Percentiles rank a stretch among this genome's conserved stretches.
phyloP scores from a whole-genome alignment of 148 eudicot genomes.

The Camellia japonica region DNA sequence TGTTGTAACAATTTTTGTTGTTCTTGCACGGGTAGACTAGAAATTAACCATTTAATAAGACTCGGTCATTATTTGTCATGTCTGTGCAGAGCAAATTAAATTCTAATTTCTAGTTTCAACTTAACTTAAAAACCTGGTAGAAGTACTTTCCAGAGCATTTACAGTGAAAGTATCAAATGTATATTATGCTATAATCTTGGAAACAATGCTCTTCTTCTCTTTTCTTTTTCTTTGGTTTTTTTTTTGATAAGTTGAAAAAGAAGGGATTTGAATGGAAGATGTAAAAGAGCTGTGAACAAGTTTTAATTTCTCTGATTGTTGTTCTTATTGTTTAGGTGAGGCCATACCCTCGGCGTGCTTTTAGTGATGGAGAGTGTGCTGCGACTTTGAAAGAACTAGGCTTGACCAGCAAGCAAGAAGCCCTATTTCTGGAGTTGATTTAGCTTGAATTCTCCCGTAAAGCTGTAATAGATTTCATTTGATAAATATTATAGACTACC shows the following conservation, averaged over 20 bases:
- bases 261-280: not conserved
- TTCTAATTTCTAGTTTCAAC: too few species aligned
- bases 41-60: not conserved
- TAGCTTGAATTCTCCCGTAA: conserved; percentile 17
- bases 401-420: conserved; percentile 87
- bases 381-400: conserved; percentile 68
- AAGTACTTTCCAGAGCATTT: not conserved
- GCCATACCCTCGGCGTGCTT: conserved; percentile 83
- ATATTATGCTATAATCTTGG: not conserved
- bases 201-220: not conserved
- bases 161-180: not conserved
- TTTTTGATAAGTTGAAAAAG: too few species aligned
- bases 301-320: not conserved
- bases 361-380: conserved; percentile 62
- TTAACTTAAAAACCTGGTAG: not conserved
- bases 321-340: conserved; percentile 50
- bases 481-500: not conserved
- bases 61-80: not conserved
- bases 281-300: not conserved
- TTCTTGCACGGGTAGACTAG: too few species aligned
- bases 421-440: conserved; percentile 77
- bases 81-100: too few species aligned
- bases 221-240: too few species aligned
- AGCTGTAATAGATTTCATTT: not conserved
- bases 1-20: too few species aligned